Percentiles rank a stretch among this genome's conserved stretches.
phyloP scores from a whole-genome alignment of 2,329 filamentous ascomycete genomes.

The Sporothrix mexicana region DNA sequence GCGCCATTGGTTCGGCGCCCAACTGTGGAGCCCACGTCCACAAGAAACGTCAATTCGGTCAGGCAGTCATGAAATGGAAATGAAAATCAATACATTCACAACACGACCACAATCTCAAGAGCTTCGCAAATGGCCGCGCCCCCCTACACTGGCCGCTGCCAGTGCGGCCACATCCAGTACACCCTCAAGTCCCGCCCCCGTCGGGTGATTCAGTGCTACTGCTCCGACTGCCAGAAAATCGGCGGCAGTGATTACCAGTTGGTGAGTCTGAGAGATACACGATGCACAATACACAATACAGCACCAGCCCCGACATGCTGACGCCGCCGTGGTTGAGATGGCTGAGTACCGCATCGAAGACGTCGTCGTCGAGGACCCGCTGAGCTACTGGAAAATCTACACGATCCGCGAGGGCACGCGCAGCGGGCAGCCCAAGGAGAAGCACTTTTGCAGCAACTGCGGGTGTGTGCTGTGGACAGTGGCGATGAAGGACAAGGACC shows the following conservation, averaged over 20 bases:
- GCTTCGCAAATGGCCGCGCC: constrained; percentile 9
- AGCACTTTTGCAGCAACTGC: constrained; percentile 39
- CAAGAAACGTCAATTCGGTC: no score
- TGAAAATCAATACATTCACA: background rate
- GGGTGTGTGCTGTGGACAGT: constrained; percentile 39
- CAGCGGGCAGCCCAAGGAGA: constrained; percentile 39
- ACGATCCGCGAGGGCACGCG: constrained; percentile 35
- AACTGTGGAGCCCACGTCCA: no score
- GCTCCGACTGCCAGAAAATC: constrained; percentile 38
- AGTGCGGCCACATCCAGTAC: constrained; percentile 39
- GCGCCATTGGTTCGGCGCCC: background rate
- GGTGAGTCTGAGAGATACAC: constrained; percentile 31
- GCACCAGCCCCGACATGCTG: no score
- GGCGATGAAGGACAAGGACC: constrained; percentile 35
- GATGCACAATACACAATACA: no score
- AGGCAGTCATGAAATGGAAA: no score
- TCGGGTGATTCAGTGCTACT: constrained; percentile 37
- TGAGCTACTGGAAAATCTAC: constrained; percentile 37
- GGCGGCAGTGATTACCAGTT: constrained; percentile 37
- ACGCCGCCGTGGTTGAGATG: constrained; percentile 30
- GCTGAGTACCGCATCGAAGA: constrained; percentile 36
- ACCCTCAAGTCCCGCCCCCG: constrained; percentile 36
- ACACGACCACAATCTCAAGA: background rate
- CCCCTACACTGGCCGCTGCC: constrained; percentile 35
- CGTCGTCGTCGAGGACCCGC: constrained; percentile 38